Conservation (phyloP, 495 filamentous ascomycete genomes). For the Aspergillus haitiensis region DNA sequence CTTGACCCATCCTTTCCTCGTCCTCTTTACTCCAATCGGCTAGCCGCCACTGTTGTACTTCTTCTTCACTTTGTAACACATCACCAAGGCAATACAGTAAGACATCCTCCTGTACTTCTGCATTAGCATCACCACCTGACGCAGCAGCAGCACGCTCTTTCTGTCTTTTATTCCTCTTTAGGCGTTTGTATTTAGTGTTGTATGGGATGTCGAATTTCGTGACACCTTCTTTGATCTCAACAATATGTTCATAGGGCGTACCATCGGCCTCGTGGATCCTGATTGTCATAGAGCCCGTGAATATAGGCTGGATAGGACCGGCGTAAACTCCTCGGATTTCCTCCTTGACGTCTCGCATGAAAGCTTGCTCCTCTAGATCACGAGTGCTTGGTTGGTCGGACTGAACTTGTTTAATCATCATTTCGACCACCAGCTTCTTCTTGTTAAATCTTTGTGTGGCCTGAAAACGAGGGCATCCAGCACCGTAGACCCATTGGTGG, state of each 20-base stretch:
- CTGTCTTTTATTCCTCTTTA: slow-evolving; percentile 88
- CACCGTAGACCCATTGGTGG: slow-evolving; percentile 85
- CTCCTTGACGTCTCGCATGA: slow-evolving; percentile 81
- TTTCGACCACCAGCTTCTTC: slow-evolving; percentile 93
- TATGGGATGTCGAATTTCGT: slow-evolving; percentile 92
- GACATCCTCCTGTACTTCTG: slow-evolving; percentile 77
- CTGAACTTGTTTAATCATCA: slow-evolving; percentile 84
- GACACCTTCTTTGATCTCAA: slow-evolving; percentile 83
- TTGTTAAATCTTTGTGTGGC: slow-evolving; percentile 93
- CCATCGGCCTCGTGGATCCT: slow-evolving; percentile 98
- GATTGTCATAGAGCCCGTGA: slow-evolving; percentile 95
- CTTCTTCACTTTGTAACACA: slow-evolving; percentile 78
- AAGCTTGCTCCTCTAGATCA: slow-evolving; percentile 63
- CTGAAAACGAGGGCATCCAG: slow-evolving; percentile 82
- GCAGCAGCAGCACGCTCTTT: slow-evolving; percentile 71
- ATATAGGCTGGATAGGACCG: slow-evolving; percentile 69
- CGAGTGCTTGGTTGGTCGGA: slow-evolving; percentile 49
- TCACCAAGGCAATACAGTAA: slow-evolving; percentile 92
- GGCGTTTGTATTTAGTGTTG: slow-evolving; percentile 97
- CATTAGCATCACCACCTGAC: slow-evolving; percentile 57
- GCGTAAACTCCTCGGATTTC: slow-evolving; percentile 68
- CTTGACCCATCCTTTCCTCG: slow-evolving; percentile 86
- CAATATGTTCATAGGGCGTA: slow-evolving; percentile 97
- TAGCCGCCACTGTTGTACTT: slow-evolving; percentile 79
- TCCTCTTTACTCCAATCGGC: slow-evolving; percentile 84